These are phyloP conservation scores for Emmonsia crescens DNA, from an alignment of 2,329 filamentous ascomycete genomes.

Conservation along the genomic window DNA sequence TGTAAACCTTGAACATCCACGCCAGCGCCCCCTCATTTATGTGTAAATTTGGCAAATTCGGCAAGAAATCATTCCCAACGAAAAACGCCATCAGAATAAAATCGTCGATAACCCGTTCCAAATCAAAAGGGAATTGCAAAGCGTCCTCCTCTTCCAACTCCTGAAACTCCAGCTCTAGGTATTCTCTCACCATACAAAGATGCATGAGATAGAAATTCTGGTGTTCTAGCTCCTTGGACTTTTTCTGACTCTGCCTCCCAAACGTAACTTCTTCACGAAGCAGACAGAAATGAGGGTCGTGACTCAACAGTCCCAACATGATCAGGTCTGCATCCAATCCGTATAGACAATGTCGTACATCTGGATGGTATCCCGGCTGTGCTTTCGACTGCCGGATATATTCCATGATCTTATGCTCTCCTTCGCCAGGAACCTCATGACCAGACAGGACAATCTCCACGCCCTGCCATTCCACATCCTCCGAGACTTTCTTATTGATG, in stretches of 20 bases:
- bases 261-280: slow-evolving; percentile 97
- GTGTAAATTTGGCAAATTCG: slow-evolving; percentile 88
- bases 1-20: slow-evolving; percentile 96
- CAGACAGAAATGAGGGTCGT: slow-evolving; percentile 96
- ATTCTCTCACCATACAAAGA: slow-evolving; percentile 93
- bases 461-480: slow-evolving; percentile 94
- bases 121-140: slow-evolving; percentile 71
- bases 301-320: slow-evolving; percentile 93
- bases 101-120: slow-evolving; percentile 96
- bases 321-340: slow-evolving; percentile 95
- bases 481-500: slow-evolving; percentile 95
- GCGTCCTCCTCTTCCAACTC: slow-evolving; percentile 66
- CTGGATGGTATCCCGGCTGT: slow-evolving; percentile 82
- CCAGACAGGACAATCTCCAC: slow-evolving; percentile 94
- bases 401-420: slow-evolving; percentile 99
- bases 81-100: slow-evolving; percentile 99
- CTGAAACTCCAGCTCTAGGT: slow-evolving; percentile 92
- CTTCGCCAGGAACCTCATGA: slow-evolving; percentile 94
- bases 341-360: slow-evolving; percentile 92
- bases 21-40: slow-evolving; percentile 97
- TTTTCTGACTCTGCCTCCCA: slow-evolving; percentile 72
- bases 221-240: slow-evolving; percentile 93
- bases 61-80: slow-evolving; percentile 97
- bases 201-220: slow-evolving; percentile 98
- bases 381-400: slow-evolving; percentile 97